Percentiles rank a stretch among this genome's conserved stretches.
phyloP scores from a whole-genome alignment of 2,329 filamentous ascomycete species.

The Cephalotrichum gorgonifer region DNA sequence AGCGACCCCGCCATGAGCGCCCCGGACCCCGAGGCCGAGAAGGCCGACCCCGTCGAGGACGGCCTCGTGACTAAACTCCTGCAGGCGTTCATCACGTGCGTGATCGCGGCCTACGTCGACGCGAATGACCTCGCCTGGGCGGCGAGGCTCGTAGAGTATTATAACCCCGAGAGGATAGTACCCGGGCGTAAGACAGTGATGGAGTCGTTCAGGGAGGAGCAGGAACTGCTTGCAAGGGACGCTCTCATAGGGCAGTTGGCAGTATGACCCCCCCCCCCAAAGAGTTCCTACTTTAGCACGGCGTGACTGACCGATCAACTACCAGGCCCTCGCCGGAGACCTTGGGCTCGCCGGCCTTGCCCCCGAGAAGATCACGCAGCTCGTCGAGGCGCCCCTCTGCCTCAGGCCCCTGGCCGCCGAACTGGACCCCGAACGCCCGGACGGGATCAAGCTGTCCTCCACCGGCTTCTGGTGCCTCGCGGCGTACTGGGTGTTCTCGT shows the following conservation, averaged over 20 bases:
- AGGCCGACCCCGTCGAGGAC: constrained; percentile 43
- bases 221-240: constrained; percentile 49
- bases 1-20: constrained; percentile 44
- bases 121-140: constrained; percentile 51
- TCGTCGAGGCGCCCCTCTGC: constrained; percentile 28
- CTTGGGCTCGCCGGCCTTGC: constrained; percentile 41
- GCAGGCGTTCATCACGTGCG: constrained; percentile 67
- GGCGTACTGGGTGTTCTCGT: constrained; percentile 53
- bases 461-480: constrained; percentile 49
- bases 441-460: constrained; percentile 46
- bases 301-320: not conserved
- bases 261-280: constrained; percentile 28
- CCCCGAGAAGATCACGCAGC: constrained; percentile 32
- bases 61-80: constrained; percentile 54
- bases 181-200: constrained; percentile 50
- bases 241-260: constrained; percentile 63
- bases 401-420: constrained; percentile 34
- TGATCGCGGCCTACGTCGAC: constrained; percentile 65
- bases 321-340: constrained; percentile 51
- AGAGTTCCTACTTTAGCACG: too few relatives aligned
- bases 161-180: constrained; percentile 53
- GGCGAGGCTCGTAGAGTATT: constrained; percentile 56
- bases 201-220: constrained; percentile 54
- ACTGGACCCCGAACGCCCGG: constrained; percentile 33
- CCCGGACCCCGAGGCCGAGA: constrained; percentile 49